A percentile compares a stretch with the other conserved stretches of the same genome.
Evolutionary conservation across 352 stramenopile species (phyloP).

Genomic region (Blastocystis hominis): DNA sequence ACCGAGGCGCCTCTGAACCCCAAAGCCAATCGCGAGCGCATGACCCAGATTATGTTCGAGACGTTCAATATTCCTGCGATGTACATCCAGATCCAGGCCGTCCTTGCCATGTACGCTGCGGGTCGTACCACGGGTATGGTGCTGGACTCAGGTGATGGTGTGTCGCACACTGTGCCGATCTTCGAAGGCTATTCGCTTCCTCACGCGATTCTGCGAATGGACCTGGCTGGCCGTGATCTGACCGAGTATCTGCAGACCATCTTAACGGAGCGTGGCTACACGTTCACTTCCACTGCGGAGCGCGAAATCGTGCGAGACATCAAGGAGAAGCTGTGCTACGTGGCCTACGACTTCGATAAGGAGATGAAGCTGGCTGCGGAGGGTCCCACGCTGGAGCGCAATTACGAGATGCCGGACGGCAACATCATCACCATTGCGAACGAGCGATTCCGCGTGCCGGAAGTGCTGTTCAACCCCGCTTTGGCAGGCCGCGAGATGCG

Average conservation of each 20-base stretch:
- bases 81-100: constrained; percentile 83
- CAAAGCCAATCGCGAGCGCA: constrained; percentile 75
- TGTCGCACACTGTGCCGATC: constrained; percentile 79
- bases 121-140: constrained; percentile 76
- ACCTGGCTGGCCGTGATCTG: constrained; percentile 77
- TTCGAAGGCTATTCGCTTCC: constrained; percentile 82
- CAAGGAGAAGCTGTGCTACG: constrained; percentile 91
- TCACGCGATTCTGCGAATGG: constrained; percentile 78
- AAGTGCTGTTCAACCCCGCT: constrained; percentile 87
- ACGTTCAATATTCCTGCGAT: constrained; percentile 92
- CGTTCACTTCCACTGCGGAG: constrained; percentile 82
- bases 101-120: constrained; percentile 78
- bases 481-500: constrained; percentile 78
- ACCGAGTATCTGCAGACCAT: constrained; percentile 92
- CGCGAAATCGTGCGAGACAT: constrained; percentile 90
- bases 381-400: constrained; percentile 81
- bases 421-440: constrained; percentile 92
- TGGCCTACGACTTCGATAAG: constrained; percentile 81
- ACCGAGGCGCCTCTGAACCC: constrained; percentile 77
- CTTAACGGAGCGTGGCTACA: constrained; percentile 82
- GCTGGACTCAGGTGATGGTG: constrained; percentile 75
- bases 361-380: constrained; percentile 82
- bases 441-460: constrained; percentile 83
- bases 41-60: constrained; percentile 97
- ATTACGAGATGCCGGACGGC: constrained; percentile 88